Base-by-base conservation (phyloP, 2,329 filamentous ascomycete genomes). In the Hymenoscyphus albidus region DNA sequence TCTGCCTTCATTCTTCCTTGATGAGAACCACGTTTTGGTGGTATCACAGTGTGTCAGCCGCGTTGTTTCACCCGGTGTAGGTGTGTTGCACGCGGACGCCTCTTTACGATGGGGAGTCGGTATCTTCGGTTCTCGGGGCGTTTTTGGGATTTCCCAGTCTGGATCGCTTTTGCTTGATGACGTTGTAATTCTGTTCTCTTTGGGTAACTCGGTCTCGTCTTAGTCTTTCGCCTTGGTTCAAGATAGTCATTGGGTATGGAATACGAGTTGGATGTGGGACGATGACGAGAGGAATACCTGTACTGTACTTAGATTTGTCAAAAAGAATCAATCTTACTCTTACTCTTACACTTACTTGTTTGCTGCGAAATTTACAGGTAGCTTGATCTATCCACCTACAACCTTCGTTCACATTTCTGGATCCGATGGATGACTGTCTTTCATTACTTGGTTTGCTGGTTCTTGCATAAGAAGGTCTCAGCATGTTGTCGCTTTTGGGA, bases 41-140 rank as follows among this genome's bases (percentile, higher is more conserved):
- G 58, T 64, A 64, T 64, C 58, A 64, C 62, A 32, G 9, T 61
- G 62, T 63, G 42, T 39, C 32, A 42, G 58, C 55, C 42, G 18
- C 62, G 35, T 27, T 48, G 48, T 62, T 57, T 62, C 60, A 62
- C 59, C 59, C 16, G 27, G 42, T 51, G 62, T 31, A 7, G 35
- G 35, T 35, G 35, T 35, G 62, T 59, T 60, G 56, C 62, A 63
- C 57, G 62, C 42, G 62, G 57, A 63, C 62, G 57, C 61, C 56
- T 63, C 42, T 44, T 61, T 27, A n/a, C 16, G 5, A 22, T 10
- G 14, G 31, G n/a, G 12, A 22, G 44, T 35, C 54, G 31, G 56
- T 31, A 42, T 59, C 56, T 57, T 55, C n/a, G 39, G 56, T 16
- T 62, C 18, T 62, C 7, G 5, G 12, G 5, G 58, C 2, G 48